phyloP scores from a whole-genome alignment of 805 yeast species.

The Ogataea corticis region DNA sequence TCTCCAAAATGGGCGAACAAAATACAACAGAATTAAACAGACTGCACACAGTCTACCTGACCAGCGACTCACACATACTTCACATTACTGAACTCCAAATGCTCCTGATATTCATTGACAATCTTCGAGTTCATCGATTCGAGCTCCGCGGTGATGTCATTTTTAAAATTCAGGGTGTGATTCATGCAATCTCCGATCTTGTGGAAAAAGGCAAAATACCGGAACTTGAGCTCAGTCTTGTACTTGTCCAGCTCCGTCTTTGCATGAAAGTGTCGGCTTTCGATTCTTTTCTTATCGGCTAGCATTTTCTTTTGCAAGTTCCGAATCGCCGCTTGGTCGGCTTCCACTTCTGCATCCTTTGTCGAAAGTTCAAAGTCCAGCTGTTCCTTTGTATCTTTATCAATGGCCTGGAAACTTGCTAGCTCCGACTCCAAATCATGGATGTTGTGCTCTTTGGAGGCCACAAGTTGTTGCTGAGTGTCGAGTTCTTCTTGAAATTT shows the following conservation, averaged over 20 bases:
- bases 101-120: slow-evolving; percentile 36
- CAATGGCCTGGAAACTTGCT: slow-evolving; percentile 19
- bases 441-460: slow-evolving; percentile 55
- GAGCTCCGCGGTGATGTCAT: slow-evolving; percentile 62
- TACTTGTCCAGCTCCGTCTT: slow-evolving; percentile 20
- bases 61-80: slow-evolving; percentile 11
- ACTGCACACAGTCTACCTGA: slow-evolving; percentile 3
- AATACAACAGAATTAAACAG: slow-evolving; percentile 5
- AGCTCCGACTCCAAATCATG: slow-evolving; percentile 61
- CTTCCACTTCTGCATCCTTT: slow-evolving; percentile 22
- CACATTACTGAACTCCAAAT: slow-evolving; percentile 17
- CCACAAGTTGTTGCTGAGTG: slow-evolving; percentile 51
- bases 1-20: not conserved
- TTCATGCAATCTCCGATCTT: slow-evolving; percentile 60
- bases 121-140: slow-evolving; percentile 55
- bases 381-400: slow-evolving; percentile 20
- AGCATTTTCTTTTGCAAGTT: slow-evolving; percentile 20
- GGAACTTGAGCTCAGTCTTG: slow-evolving; percentile 19
- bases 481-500: slow-evolving; percentile 61
- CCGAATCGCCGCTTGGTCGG: slow-evolving; percentile 18
- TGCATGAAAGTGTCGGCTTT: slow-evolving; percentile 21
- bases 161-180: slow-evolving; percentile 61
- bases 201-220: slow-evolving; percentile 42
- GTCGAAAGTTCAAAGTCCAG: slow-evolving; percentile 20
- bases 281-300: slow-evolving; percentile 18